Base-by-base conservation (phyloP, 148 eudicot species). In the Silene latifolia region DNA sequence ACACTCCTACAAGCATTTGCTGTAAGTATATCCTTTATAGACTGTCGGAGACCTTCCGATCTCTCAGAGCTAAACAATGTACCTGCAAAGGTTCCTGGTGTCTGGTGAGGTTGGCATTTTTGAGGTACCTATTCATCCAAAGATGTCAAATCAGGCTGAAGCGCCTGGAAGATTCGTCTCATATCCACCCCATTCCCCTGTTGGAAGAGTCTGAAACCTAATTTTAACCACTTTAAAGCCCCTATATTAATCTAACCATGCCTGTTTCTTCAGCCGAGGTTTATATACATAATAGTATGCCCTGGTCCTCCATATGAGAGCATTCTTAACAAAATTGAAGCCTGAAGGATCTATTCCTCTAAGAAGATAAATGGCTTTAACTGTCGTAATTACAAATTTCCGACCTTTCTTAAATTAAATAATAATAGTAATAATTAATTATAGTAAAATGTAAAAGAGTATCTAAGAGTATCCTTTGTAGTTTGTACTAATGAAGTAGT, bases 1-100 rank as follows among this genome's bases (percentile, higher is more conserved):
- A 74, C 93, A 13, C 82, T 85, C 54, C 82, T 93, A 15, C 97
- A 88, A 85, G 92, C 98, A 64, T 93, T 93, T 82, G 88, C 98
- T 39, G 74, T 87, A 12, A 87, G 86, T 61, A 76, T 91, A 78
- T 85, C 98, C 42, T 77, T 82, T 46, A 67, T 89, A 56, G 89
- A 88, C 69, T 78, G 89, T 71, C 78, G 72, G 77, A 82, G 84
- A 75, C 84, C 90, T 29, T 76, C 82, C 18, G 88, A 80, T 60
- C 79, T 85, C 74, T 74, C 77, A 8, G 86, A 77, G 51, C 75
- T 75, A 7, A 78, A 76, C 74, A 76, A 53, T 27, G 58, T 59
- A 15, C 24, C 74, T 73, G 88, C 76, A 67, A 82, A 80, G 60
- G 80, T 66, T 56, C 19, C 56, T 70, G n/a, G 75, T n/a, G n/a